phyloP scores from a whole-genome alignment of 306 rosid species.

The Casuarina equisetifolia region DNA sequence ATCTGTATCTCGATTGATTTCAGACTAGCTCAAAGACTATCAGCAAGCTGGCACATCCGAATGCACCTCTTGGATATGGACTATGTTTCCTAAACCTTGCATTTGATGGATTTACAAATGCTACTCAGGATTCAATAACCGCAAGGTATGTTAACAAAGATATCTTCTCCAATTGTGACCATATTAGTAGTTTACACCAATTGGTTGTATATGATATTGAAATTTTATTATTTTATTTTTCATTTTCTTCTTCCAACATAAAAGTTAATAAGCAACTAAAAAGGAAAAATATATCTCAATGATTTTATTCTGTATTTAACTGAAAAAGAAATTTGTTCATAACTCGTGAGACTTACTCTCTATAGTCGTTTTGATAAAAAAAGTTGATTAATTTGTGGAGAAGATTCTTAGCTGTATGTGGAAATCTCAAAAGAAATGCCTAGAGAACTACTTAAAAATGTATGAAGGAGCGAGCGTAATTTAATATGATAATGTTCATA shows the following conservation, averaged over 20 bases:
- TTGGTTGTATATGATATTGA: conserved; percentile 3
- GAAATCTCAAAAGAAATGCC: background rate
- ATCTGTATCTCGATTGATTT: conserved; percentile 28
- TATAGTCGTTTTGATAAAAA: background rate
- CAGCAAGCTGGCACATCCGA: conserved; percentile 89
- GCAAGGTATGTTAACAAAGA: conserved; percentile 49
- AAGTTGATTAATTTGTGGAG: background rate
- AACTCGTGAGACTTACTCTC: background rate
- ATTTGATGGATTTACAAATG: conserved; percentile 99
- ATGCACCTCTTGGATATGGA: conserved; percentile 96
- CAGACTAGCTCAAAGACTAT: conserved; percentile 96
- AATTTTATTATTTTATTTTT: background rate
- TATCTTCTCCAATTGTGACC: conserved; percentile 4
- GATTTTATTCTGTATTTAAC: background rate
- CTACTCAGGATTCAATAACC: conserved; percentile 94
- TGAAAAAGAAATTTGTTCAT: background rate
- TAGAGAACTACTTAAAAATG: background rate
- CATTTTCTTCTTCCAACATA: background rate
- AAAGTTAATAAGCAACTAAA: background rate
- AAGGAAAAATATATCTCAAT: background rate
- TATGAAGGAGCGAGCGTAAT: background rate
- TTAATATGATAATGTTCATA: background rate
- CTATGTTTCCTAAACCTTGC: conserved; percentile 92
- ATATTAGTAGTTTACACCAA: conserved; percentile 1
- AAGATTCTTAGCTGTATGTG: background rate